Evolutionary conservation across 768 basidiomycete genomes (phyloP).

Genomic region (Hericium erinaceus): DNA sequence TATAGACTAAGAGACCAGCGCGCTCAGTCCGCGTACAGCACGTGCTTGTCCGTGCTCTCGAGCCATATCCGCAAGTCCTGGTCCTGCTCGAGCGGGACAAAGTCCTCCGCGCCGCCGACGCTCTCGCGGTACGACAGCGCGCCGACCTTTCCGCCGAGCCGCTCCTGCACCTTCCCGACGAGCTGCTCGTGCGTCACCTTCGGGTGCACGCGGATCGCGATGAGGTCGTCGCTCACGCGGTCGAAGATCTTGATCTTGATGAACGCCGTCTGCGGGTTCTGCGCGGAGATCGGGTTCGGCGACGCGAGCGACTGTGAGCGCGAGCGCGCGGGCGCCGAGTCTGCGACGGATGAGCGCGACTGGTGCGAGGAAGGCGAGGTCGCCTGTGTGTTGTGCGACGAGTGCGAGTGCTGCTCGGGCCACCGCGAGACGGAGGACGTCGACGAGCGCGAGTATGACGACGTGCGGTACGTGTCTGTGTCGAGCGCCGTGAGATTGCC

Average conservation of each 20-base stretch:
- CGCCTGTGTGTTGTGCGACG: constrained; percentile 2
- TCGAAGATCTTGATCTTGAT: constrained; percentile 99
- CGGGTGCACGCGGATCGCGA: constrained; percentile 95
- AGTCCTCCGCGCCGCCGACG: constrained; percentile 50
- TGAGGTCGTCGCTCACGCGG: constrained; percentile 85
- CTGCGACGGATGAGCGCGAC: constrained; percentile 32
- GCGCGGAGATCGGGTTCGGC: constrained; percentile 62
- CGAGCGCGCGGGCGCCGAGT: constrained; percentile 30
- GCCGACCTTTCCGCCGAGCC: constrained; percentile 67
- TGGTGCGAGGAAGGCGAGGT: constrained; percentile 3
- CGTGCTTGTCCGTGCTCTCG: constrained; percentile 70
- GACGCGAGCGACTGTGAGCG: constrained; percentile 48
- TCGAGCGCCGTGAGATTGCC: background rate
- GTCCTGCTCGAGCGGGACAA: constrained; percentile 56
- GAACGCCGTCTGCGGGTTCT: constrained; percentile 77
- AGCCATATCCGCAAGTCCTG: constrained; percentile 65
- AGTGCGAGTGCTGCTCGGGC: constrained; percentile 2
- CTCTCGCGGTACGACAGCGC: constrained; percentile 71
- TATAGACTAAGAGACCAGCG: background rate
- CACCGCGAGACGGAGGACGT: constrained; percentile 13
- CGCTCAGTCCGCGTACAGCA: constrained; percentile 66
- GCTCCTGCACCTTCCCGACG: constrained; percentile 84
- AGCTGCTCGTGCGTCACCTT: constrained; percentile 78
- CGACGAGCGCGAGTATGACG: constrained; percentile 24
- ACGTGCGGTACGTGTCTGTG: constrained; percentile 15